Conservation (phyloP, 805 yeast species). For the Yarrowia bubula region DNA sequence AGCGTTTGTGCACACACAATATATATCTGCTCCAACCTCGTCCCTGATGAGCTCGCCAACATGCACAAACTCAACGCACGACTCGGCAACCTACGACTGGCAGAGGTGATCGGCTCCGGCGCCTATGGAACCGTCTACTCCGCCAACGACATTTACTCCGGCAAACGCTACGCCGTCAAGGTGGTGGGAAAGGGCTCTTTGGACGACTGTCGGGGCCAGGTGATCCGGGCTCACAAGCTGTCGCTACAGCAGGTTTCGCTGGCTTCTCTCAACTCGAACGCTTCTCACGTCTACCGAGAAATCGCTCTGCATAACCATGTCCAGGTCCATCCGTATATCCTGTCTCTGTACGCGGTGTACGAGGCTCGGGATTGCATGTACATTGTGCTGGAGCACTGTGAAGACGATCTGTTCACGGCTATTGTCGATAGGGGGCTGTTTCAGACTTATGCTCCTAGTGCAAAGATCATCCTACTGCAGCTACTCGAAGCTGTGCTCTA, state of each 20-base stretch:
- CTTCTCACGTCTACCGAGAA: conserved; percentile 48
- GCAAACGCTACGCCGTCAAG: conserved; percentile 62
- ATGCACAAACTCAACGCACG: conserved; percentile 25
- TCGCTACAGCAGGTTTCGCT: conserved; percentile 41
- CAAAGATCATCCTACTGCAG: conserved; percentile 63
- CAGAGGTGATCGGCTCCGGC: conserved; percentile 66
- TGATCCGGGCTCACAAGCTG: conserved; percentile 22
- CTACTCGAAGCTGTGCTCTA: conserved; percentile 73
- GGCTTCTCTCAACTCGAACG: conserved; percentile 32
- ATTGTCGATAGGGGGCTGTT: conserved; percentile 51
- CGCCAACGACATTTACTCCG: conserved; percentile 53
- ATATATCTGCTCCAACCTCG: background rate
- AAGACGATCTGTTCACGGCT: conserved; percentile 76
- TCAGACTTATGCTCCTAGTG: conserved; percentile 46
- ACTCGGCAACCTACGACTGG: conserved; percentile 22
- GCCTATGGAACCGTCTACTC: conserved; percentile 80
- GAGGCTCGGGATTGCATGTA: conserved; percentile 53
- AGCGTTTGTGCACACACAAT: background rate
- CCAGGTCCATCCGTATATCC: conserved; percentile 65
- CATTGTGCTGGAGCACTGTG: conserved; percentile 80
- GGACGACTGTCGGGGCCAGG: background rate
- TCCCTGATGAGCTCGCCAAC: background rate
- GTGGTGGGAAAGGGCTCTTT: conserved; percentile 39
- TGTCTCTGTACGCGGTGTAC: conserved; percentile 69
- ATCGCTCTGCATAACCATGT: conserved; percentile 69